phyloP scores from a whole-genome alignment of 371 early-diverging fungal genomes.

The Capillidium heterosporum region DNA sequence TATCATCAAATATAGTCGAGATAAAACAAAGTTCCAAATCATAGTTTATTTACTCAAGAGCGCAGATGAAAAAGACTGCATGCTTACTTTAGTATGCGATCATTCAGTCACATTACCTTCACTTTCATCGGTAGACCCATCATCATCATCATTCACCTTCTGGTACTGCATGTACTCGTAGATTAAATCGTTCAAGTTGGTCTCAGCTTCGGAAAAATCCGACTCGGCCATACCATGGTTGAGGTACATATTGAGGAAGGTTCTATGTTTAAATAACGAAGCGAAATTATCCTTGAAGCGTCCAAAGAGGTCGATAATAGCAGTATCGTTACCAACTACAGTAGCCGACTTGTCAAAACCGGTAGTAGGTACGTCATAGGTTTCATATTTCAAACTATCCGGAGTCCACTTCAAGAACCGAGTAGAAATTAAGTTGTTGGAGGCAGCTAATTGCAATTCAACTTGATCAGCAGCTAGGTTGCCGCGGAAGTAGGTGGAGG shows the following conservation, averaged over 20 bases:
- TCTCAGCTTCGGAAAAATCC: slow-evolving; percentile 99
- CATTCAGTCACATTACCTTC: too few relatives aligned
- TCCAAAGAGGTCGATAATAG: slow-evolving; percentile 92
- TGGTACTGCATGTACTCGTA: too few relatives aligned
- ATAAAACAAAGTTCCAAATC: too few relatives aligned
- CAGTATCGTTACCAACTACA: slow-evolving; percentile 91
- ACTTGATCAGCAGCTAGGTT: slow-evolving; percentile 75
- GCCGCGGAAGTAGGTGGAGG: slow-evolving; percentile 86
- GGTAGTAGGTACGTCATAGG: slow-evolving; percentile 79
- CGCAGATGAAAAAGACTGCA: too few relatives aligned
- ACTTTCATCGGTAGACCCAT: too few relatives aligned
- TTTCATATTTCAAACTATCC: slow-evolving; percentile 95
- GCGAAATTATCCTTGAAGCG: slow-evolving; percentile 92
- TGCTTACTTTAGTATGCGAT: too few relatives aligned
- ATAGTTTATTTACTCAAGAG: too few relatives aligned
- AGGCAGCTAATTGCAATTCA: slow-evolving; percentile 67
- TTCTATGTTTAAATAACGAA: slow-evolving; percentile 93
- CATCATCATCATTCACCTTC: too few relatives aligned
- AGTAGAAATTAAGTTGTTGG: slow-evolving; percentile 79
- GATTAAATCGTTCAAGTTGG: too few relatives aligned
- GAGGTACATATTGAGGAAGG: slow-evolving; percentile 98
- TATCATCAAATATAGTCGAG: too few relatives aligned
- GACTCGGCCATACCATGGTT: slow-evolving; percentile 97
- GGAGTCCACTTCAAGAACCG: slow-evolving; percentile 98
- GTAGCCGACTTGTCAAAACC: slow-evolving; percentile 76